Conservation (phyloP, 2,329 filamentous ascomycete genomes). For the Aspergillus caelatus region DNA sequence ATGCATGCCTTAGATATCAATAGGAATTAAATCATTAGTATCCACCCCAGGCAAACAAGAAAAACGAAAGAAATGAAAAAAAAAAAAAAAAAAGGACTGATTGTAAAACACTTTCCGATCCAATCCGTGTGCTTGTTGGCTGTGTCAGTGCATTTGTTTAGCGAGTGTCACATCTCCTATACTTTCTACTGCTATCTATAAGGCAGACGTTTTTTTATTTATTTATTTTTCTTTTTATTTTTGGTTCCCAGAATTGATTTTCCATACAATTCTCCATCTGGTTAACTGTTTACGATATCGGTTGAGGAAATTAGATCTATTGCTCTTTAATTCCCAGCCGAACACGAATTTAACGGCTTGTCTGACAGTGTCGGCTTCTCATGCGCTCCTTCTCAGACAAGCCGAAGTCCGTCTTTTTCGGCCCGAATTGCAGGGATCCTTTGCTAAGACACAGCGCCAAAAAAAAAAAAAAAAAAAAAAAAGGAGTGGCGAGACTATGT, state of each 20-base stretch:
- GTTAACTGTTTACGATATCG: neutral
- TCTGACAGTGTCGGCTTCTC: neutral
- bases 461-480: neutral
- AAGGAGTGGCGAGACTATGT: neutral
- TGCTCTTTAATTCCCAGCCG: neutral
- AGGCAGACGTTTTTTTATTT: neutral
- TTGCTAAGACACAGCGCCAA: neutral
- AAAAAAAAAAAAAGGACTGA: neutral
- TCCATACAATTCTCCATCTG: neutral
- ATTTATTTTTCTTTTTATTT: neutral
- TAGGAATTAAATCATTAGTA: neutral
- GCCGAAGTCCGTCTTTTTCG: constrained; percentile 2
- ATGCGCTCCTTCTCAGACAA: neutral
- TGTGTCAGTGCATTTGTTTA: neutral
- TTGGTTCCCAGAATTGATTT: no score
- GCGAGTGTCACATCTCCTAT: neutral
- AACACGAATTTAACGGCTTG: neutral
- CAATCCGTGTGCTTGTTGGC: neutral
- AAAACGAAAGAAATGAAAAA: neutral
- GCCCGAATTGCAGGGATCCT: neutral
- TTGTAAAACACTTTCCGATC: neutral
- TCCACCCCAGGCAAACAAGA: neutral
- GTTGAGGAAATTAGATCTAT: neutral
- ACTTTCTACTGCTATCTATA: neutral
- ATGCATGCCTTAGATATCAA: neutral